Evolutionary conservation across 345 rosid genomes (phyloP).

Genomic region (Punica granatum): DNA sequence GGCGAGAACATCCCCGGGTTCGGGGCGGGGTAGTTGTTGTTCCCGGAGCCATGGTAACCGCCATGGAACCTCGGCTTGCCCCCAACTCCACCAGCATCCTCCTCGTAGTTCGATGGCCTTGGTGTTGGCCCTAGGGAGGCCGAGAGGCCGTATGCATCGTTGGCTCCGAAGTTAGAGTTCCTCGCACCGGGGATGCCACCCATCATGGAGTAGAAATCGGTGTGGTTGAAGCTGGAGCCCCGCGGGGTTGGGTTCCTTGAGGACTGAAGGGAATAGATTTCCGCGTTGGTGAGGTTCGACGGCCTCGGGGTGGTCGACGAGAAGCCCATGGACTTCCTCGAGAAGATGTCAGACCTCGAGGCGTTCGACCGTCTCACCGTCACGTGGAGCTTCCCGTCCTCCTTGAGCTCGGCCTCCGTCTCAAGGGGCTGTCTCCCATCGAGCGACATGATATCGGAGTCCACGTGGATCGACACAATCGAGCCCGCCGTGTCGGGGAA

Average conservation of each 20-base stretch:
- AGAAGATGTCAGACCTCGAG: constrained; percentile 25
- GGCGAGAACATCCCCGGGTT: constrained; percentile 62
- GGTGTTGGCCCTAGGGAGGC: constrained; percentile 76
- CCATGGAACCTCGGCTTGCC: constrained; percentile 26
- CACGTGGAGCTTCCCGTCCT: constrained; percentile 43
- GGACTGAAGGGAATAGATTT: constrained; percentile 40
- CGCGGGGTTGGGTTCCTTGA: constrained; percentile 40
- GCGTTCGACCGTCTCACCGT: constrained; percentile 37
- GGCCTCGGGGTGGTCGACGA: constrained; percentile 41
- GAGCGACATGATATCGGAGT: constrained; percentile 34
- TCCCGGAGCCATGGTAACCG: constrained; percentile 34
- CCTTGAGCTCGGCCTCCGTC: constrained; percentile 33
- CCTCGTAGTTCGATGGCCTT: constrained; percentile 82
- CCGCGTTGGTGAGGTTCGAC: constrained; percentile 41
- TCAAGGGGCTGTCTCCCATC: constrained; percentile 36
- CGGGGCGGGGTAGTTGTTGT: constrained; percentile 61
- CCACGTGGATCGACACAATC: constrained; percentile 39
- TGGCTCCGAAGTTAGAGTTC: constrained; percentile 71
- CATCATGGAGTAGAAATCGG: constrained; percentile 62
- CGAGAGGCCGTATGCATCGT: constrained; percentile 75
- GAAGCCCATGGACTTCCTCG: constrained; percentile 22
- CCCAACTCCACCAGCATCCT: constrained; percentile 34
- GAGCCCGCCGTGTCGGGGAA: constrained; percentile 42
- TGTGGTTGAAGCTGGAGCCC: constrained; percentile 51
- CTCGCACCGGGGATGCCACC: constrained; percentile 18